Evolutionary conservation across 257 asterid species (phyloP).

Genomic region (Ilex asprella): DNA sequence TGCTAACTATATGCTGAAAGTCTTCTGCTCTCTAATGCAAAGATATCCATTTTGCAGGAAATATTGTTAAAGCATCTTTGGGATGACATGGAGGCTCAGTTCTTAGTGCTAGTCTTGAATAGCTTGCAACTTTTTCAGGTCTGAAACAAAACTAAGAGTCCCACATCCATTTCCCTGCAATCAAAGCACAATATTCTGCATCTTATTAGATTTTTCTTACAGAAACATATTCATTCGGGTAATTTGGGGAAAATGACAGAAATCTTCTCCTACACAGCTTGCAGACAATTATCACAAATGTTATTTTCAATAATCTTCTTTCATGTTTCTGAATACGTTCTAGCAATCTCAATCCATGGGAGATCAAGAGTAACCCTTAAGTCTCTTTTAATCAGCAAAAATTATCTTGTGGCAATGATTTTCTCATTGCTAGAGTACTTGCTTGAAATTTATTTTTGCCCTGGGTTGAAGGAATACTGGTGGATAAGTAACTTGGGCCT

Average conservation of each 20-base stretch:
- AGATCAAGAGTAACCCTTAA: constrained; percentile 46
- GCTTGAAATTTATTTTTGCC: constrained; percentile 57
- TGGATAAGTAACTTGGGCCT: constrained; percentile 63
- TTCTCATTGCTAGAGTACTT: constrained; percentile 63
- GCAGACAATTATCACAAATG: constrained; percentile 66
- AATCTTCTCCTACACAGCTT: constrained; percentile 45
- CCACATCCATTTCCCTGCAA: constrained; percentile 11
- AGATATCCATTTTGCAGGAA: constrained; percentile 18
- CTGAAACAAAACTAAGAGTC: constrained; percentile 16
- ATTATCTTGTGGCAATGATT: constrained; percentile 61
- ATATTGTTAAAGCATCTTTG: constrained; percentile 29
- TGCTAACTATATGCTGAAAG: no score
- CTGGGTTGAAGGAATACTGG: constrained; percentile 64
- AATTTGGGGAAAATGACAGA: constrained; percentile 53
- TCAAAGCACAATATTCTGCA: constrained; percentile 17
- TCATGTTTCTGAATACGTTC: constrained; percentile 63
- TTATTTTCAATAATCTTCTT: constrained; percentile 55
- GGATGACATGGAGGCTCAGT: constrained; percentile 24
- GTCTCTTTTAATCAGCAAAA: constrained; percentile 76
- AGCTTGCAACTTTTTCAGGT: constrained; percentile 43
- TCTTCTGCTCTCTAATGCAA: no score
- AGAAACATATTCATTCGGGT: constrained; percentile 22
- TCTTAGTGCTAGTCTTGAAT: constrained; percentile 26
- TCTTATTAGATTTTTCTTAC: constrained; percentile 12
- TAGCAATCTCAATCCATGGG: constrained; percentile 62